Percentiles rank a stretch among this genome's conserved stretches.
These are phyloP conservation scores for Jackrogersella multiformis DNA, from an alignment of 495 filamentous ascomycete species.

Conservation along the genomic window DNA sequence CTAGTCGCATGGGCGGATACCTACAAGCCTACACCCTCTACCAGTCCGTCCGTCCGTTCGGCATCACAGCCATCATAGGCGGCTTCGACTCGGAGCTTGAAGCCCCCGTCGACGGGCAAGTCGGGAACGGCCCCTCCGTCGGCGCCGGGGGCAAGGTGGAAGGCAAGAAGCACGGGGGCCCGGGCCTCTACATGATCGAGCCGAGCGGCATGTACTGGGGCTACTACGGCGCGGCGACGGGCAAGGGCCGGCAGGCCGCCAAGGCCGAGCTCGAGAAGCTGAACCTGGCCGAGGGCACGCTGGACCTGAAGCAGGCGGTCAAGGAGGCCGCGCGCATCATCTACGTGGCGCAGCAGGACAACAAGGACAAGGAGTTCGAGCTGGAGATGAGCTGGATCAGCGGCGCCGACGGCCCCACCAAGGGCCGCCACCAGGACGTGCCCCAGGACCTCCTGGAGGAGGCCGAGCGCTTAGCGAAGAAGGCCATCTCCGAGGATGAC, in stretches of 20 bases:
- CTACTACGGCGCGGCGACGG: constrained; percentile 96
- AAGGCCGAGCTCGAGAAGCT: constrained; percentile 99
- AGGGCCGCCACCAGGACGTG: constrained; percentile 89
- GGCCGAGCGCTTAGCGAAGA: constrained; percentile 88
- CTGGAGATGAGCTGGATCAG: constrained; percentile 99
- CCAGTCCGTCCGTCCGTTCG: constrained; percentile 93
- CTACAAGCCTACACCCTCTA: constrained; percentile 98
- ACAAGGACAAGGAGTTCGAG: constrained; percentile 98
- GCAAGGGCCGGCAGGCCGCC: constrained; percentile 93
- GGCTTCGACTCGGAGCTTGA: constrained; percentile 91
- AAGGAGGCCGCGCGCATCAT: constrained; percentile 98
- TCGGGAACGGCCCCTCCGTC: constrained; percentile 77
- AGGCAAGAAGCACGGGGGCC: constrained; percentile 82
- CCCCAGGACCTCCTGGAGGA: constrained; percentile 88
- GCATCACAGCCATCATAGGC: constrained; percentile 91
- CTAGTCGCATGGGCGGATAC: constrained; percentile 91
- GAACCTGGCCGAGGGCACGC: constrained; percentile 75
- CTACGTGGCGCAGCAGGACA: constrained; percentile 95
- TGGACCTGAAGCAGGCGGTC: constrained; percentile 86
- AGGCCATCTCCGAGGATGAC: constrained; percentile 76
- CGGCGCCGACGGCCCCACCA: constrained; percentile 80
- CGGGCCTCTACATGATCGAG: constrained; percentile 97
- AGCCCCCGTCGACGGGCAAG: constrained; percentile 82
- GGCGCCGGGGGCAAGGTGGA: constrained; percentile 83
- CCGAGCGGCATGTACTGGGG: constrained; percentile 97